A percentile compares a stretch with the other conserved stretches of the same genome.
Conservation (phyloP, 2,329 filamentous ascomycete species). For the Trichoderma asperellum region DNA sequence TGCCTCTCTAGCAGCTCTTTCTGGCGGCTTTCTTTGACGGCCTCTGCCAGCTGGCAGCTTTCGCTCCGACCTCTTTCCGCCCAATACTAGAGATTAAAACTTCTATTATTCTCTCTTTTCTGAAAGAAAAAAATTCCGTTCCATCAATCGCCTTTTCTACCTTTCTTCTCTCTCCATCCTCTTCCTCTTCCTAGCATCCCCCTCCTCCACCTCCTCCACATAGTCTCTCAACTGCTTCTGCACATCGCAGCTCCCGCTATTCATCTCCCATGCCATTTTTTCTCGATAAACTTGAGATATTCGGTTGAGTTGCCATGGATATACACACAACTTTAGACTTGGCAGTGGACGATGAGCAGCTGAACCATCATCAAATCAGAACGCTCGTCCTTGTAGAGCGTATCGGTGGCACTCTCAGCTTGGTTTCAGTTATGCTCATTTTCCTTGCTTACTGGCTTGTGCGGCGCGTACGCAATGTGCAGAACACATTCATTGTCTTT, state of each 20-base stretch:
- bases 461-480: slow-evolving; percentile 59
- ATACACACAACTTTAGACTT: not conserved
- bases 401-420: slow-evolving; percentile 57
- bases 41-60: slow-evolving; percentile 13
- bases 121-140: not conserved
- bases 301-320: slow-evolving; percentile 10
- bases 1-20: not conserved
- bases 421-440: slow-evolving; percentile 55
- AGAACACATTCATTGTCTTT: slow-evolving; percentile 65
- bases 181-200: not conserved
- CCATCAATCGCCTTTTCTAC: not conserved
- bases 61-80: not conserved
- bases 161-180: not conserved
- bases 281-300: not conserved
- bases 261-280: not conserved
- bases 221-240: not conserved
- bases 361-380: slow-evolving; percentile 45
- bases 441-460: slow-evolving; percentile 57
- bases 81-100: not conserved
- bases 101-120: not conserved
- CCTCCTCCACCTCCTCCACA: not conserved
- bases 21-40: not conserved
- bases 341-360: slow-evolving; percentile 33
- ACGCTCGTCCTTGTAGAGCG: slow-evolving; percentile 56
- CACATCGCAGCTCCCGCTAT: not conserved